Conservation (phyloP, 2,329 filamentous ascomycete genomes). For the Leptographium radiaticola region DNA sequence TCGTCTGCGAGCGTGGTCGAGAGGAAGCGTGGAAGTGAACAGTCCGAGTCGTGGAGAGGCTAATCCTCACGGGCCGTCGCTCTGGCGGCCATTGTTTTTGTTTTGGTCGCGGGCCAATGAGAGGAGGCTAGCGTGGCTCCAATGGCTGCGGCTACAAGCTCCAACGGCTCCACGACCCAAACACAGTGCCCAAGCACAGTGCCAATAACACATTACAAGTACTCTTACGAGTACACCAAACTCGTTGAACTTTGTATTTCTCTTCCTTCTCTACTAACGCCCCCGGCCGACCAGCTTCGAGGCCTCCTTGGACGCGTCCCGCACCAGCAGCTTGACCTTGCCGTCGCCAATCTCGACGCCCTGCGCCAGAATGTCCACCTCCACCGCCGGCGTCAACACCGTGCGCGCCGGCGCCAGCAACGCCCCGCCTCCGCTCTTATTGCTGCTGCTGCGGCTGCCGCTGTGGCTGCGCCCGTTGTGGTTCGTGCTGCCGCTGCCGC, state of each 20-base stretch:
- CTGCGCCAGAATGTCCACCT: slow-evolving; percentile 47
- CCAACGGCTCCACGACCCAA: background rate
- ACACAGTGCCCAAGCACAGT: background rate
- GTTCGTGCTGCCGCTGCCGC: background rate
- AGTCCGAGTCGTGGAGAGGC: background rate
- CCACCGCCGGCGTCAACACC: slow-evolving; percentile 7
- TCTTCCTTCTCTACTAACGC: background rate
- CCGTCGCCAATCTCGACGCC: slow-evolving; percentile 56
- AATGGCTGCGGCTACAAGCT: too few species aligned
- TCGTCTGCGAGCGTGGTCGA: background rate
- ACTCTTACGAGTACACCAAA: too few species aligned
- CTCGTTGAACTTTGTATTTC: too few species aligned
- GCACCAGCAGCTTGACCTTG: slow-evolving; percentile 51
- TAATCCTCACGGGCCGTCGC: background rate
- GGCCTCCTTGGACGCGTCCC: slow-evolving; percentile 34
- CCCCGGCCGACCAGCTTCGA: slow-evolving; percentile 27
- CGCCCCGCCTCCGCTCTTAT: background rate
- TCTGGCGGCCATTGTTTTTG: background rate
- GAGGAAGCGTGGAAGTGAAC: background rate
- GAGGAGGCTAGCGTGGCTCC: too few species aligned
- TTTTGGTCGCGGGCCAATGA: background rate
- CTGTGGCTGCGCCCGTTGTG: background rate
- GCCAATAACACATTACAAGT: background rate
- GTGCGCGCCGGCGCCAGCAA: background rate
- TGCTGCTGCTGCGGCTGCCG: background rate